Evolutionary conservation across 768 basidiomycete genomes (phyloP).

Genomic region (Kwoniella dejecticola): DNA sequence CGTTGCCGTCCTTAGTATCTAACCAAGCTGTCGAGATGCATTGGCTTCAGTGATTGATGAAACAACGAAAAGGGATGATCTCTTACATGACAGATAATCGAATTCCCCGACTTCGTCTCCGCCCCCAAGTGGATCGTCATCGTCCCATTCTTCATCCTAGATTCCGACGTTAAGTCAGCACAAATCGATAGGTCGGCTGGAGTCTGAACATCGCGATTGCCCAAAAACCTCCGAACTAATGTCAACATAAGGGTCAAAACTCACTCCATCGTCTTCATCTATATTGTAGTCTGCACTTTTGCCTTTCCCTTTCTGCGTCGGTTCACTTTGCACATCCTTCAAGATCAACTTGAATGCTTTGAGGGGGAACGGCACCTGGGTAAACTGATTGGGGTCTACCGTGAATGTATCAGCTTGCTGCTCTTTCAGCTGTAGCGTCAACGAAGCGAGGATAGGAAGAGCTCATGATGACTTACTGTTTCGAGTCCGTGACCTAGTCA

Average conservation of each 20-base stretch:
- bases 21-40: conserved; percentile 35
- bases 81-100: conserved; percentile 68
- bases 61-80: background rate
- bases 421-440: too few relatives aligned
- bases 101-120: conserved; percentile 66
- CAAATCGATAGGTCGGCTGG: background rate
- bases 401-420: conserved; percentile 21
- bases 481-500: conserved; percentile 91
- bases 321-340: conserved; percentile 75
- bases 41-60: background rate
- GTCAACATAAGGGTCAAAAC: conserved; percentile 5
- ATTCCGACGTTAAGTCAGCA: too few relatives aligned
- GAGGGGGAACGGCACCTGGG: conserved; percentile 80
- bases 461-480: conserved; percentile 64
- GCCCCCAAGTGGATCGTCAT: conserved; percentile 71
- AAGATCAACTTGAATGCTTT: conserved; percentile 89
- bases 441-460: conserved; percentile 12
- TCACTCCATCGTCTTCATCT: conserved; percentile 58
- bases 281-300: conserved; percentile 54
- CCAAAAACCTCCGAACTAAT: background rate
- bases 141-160: conserved; percentile 85
- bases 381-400: conserved; percentile 82
- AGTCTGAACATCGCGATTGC: background rate
- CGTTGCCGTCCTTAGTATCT: conserved; percentile 75
- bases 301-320: conserved; percentile 61